Evolutionary conservation across 768 basidiomycete species (phyloP).

Genomic region (Cubamyces sp.): DNA sequence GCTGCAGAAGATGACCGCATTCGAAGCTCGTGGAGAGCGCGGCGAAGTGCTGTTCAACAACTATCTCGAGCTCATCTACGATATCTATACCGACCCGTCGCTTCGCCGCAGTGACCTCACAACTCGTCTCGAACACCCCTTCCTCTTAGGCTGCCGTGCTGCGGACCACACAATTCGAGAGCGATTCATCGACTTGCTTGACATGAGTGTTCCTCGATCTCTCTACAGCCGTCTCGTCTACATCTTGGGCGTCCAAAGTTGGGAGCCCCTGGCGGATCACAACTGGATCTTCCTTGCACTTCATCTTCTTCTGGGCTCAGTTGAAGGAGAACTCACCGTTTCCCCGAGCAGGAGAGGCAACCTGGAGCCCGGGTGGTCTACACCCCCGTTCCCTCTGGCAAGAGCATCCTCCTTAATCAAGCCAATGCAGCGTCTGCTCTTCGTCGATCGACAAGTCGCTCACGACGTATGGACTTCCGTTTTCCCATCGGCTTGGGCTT

Average conservation of each 20-base stretch:
- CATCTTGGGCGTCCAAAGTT: constrained; percentile 90
- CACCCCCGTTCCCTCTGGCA: constrained; percentile 48
- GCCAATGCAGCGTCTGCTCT: constrained; percentile 82
- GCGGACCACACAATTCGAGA: constrained; percentile 79
- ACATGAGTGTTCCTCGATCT: constrained; percentile 84
- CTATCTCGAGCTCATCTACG: constrained; percentile 88
- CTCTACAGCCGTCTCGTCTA: constrained; percentile 84
- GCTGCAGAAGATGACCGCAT: constrained; percentile 84
- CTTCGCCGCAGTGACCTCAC: constrained; percentile 93
- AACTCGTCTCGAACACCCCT: constrained; percentile 88
- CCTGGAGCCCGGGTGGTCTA: constrained; percentile 35
- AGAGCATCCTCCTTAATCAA: constrained; percentile 60
- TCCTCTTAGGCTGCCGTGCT: constrained; percentile 88
- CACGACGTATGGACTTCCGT: constrained; percentile 87
- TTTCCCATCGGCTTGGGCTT: constrained; percentile 86
- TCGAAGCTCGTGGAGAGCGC: constrained; percentile 79
- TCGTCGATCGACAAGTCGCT: constrained; percentile 74
- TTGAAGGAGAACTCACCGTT: constrained; percentile 48
- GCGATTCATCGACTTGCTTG: constrained; percentile 87
- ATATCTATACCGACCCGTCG: constrained; percentile 88
- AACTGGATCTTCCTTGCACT: constrained; percentile 95
- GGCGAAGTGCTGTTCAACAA: constrained; percentile 79
- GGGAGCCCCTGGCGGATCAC: constrained; percentile 90
- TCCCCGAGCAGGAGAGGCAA: constrained; percentile 46
- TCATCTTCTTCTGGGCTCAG: constrained; percentile 84